These are phyloP conservation scores for Neurospora tetrasperma DNA, from an alignment of 495 filamentous ascomycete species.

Conservation along the genomic window DNA sequence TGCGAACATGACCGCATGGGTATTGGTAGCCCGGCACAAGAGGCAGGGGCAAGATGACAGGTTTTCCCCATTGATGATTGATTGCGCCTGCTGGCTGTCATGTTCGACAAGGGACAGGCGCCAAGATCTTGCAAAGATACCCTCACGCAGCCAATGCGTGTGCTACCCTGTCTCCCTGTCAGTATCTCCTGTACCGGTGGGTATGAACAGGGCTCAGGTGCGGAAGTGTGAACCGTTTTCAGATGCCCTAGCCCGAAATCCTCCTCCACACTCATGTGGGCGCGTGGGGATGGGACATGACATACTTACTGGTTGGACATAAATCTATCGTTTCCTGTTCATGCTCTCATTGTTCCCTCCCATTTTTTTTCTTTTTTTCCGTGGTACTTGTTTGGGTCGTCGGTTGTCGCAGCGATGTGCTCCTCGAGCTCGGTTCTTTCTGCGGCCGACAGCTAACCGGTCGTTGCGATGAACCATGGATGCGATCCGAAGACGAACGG, in stretches of 20 bases:
- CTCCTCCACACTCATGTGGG: neutral
- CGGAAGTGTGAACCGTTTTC: neutral
- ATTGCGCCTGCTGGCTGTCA: neutral
- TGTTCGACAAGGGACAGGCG: neutral
- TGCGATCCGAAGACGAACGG: neutral
- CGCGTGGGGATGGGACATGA: neutral
- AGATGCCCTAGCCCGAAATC: neutral
- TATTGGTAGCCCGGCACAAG: neutral
- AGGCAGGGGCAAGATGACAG: neutral
- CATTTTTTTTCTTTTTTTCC: neutral
- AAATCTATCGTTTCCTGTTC: neutral
- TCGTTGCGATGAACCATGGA: neutral
- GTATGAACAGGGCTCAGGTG: neutral
- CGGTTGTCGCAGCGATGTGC: neutral
- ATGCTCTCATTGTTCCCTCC: neutral
- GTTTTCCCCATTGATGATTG: neutral
- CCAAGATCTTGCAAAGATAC: constrained; percentile 1
- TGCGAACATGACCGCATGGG: neutral
- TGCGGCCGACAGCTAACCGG: neutral
- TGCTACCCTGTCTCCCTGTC: neutral
- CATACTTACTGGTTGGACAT: neutral
- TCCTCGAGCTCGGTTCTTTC: neutral
- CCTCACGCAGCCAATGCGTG: neutral
- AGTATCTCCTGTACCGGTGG: neutral
- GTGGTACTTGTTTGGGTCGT: neutral